Evolutionary conservation across 352 stramenopile genomes (phyloP).

Genomic region (Pythium phragmiticola): DNA sequence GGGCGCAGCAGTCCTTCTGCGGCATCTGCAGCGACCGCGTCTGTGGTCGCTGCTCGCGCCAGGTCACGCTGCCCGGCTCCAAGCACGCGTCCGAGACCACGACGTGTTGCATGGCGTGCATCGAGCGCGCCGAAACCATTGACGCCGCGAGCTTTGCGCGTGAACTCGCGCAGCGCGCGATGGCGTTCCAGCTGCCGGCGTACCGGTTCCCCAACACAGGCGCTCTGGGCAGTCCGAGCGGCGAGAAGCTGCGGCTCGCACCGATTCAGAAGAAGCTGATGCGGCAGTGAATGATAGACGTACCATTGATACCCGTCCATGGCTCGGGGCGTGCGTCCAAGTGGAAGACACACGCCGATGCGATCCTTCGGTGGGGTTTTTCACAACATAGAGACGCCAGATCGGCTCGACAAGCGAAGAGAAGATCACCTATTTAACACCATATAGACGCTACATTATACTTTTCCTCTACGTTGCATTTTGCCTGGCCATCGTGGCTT

Average conservation of each 20-base stretch:
- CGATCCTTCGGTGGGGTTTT: not conserved
- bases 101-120: constrained; percentile 12
- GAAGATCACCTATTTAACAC: not conserved
- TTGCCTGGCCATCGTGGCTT: too few relatives aligned
- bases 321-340: not conserved
- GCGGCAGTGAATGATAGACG: not conserved
- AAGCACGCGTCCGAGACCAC: not conserved
- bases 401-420: not conserved
- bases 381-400: not conserved
- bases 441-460: constrained; percentile 2
- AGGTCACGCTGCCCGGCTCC: not conserved
- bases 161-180: constrained; percentile 5
- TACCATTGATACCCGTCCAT: too few relatives aligned
- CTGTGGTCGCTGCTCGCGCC: constrained; percentile 12
- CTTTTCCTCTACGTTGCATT: not conserved
- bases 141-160: constrained; percentile 13
- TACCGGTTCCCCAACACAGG: not conserved
- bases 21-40: constrained; percentile 19
- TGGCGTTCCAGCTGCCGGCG: constrained; percentile 8
- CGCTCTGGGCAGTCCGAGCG: not conserved
- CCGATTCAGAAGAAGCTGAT: constrained; percentile 12
- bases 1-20: not conserved
- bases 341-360: constrained; percentile 1
- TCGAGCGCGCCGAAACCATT: constrained; percentile 15
- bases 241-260: constrained; percentile 3